A percentile compares a stretch with the other conserved stretches of the same genome.
These are phyloP conservation scores for Penicillium cosmopolitanum DNA, from an alignment of 495 filamentous ascomycete genomes.

Conservation along the genomic window DNA sequence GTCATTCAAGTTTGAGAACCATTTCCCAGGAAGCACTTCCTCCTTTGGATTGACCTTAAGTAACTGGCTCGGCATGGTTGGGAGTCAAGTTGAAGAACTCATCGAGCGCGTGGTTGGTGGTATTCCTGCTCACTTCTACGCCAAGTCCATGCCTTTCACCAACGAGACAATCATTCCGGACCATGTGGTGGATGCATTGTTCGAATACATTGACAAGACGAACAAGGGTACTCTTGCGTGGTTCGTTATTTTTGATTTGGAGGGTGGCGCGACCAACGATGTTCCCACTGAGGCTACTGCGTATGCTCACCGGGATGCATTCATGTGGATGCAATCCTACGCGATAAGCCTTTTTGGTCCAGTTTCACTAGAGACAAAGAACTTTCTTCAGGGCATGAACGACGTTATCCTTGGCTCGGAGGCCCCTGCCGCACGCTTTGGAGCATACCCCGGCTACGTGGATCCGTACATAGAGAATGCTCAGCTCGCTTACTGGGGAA, in stretches of 20 bases:
- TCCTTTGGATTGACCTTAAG: constrained; percentile 45
- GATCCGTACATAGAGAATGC: constrained; percentile 58
- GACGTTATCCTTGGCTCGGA: constrained; percentile 30
- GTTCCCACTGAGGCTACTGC: constrained; percentile 43
- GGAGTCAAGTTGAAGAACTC: constrained; percentile 52
- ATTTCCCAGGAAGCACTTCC: constrained; percentile 35
- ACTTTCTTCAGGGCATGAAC: constrained; percentile 52
- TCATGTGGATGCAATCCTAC: constrained; percentile 52
- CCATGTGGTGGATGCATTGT: constrained; percentile 40
- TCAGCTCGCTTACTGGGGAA: constrained; percentile 58
- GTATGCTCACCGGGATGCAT: constrained; percentile 47
- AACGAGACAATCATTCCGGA: constrained; percentile 43
- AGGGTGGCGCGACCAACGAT: constrained; percentile 48
- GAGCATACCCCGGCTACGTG: constrained; percentile 72
- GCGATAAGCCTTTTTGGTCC: constrained; percentile 43
- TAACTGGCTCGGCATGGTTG: constrained; percentile 59
- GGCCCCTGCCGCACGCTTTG: constrained; percentile 26
- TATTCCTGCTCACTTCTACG: constrained; percentile 47
- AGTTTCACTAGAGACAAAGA: constrained; percentile 37
- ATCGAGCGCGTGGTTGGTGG: constrained; percentile 30
- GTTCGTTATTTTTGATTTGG: constrained; percentile 48
- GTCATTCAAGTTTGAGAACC: constrained; percentile 28
- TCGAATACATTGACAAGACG: constrained; percentile 47
- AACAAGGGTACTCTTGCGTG: constrained; percentile 49
- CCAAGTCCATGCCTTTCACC: constrained; percentile 54